Conservation (phyloP, 179 eudicot genomes). For the Heliamphora pulchella region DNA sequence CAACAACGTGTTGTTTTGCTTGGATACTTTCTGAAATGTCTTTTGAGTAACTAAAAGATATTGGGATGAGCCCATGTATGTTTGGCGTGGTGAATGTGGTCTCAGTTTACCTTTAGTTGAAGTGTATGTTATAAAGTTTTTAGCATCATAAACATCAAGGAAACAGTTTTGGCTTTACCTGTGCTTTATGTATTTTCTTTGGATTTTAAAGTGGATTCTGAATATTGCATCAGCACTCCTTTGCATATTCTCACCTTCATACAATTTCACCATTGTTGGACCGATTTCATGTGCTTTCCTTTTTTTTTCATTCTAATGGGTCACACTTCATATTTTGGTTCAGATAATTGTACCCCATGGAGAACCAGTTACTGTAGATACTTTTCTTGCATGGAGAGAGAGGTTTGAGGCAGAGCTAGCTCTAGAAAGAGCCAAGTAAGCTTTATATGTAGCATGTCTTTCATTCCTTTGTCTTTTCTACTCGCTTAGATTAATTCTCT, state of each 20-base stretch:
- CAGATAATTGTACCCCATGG: conserved; percentile 92
- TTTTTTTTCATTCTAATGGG: background rate
- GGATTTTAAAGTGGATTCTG: background rate
- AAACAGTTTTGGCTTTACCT: background rate
- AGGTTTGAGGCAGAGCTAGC: conserved; percentile 94
- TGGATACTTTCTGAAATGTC: background rate
- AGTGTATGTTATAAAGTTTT: background rate
- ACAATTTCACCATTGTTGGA: background rate
- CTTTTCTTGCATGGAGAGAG: conserved; percentile 94
- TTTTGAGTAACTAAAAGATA: background rate
- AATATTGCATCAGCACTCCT: no score
- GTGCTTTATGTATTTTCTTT: background rate
- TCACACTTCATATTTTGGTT: conserved; percentile 7
- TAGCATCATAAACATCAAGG: background rate
- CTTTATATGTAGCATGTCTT: conserved; percentile 13
- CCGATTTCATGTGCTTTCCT: background rate
- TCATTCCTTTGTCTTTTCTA: background rate
- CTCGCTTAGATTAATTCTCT: background rate
- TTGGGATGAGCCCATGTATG: background rate
- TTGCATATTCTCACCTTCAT: background rate
- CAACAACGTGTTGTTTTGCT: conserved; percentile 3
- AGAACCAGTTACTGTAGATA: conserved; percentile 83
- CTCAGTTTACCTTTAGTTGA: background rate
- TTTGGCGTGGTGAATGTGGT: background rate
- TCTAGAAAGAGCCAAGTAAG: conserved; percentile 93